Evolutionary conservation across 805 yeast genomes (phyloP), one percentile per base, ranked within the genome.

Genomic region (Kodamaea leandrae): DNA sequence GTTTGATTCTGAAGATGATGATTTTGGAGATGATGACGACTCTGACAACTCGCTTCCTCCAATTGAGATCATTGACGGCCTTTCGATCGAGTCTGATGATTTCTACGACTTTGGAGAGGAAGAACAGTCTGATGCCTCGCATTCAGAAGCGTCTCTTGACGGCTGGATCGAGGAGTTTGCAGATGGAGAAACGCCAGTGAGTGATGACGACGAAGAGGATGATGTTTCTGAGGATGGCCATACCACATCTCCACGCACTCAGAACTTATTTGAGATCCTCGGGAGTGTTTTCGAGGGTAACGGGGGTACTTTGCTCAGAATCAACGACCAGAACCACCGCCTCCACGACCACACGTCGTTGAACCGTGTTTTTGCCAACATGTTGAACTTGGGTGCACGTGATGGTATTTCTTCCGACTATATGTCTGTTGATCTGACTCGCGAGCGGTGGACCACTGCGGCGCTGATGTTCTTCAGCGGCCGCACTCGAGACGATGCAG

Each of bases 361-460:
- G n/a, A 19, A 30, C 10, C 25, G 41, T 16, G 34, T 40, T 16
- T 41, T 46, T 12, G 34, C 43, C 14, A 37, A 38, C 12, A 42
- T 52, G 23, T 37, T 52, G 36, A 43, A 43, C 33, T 39, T 39
- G 19, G 43, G 43, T 4, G 26, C 18, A 6, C 6, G 41, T 24
- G 30, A 21, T 32, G 23, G 24, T 18, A 18, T 14, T 21, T 12
- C 24, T 30, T 15, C 36, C 7, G 37, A 50, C 39, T 54, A 46
- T 32, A 50, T 63, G 48, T 61, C 60, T 25, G 54, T 69, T 21
- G 59, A 57, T 44, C 74, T 85, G 0, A 80, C 93, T 0, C 60
- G 66, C 10, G 82, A 80, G 37, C 71, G 96, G 49, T 87, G 95
- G 93, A 62, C 63, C 27, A 30, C 20, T 8, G 33, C 33, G 14